phyloP scores from a whole-genome alignment of 2,329 filamentous ascomycete species.

The Teratosphaeria nubilosa region DNA sequence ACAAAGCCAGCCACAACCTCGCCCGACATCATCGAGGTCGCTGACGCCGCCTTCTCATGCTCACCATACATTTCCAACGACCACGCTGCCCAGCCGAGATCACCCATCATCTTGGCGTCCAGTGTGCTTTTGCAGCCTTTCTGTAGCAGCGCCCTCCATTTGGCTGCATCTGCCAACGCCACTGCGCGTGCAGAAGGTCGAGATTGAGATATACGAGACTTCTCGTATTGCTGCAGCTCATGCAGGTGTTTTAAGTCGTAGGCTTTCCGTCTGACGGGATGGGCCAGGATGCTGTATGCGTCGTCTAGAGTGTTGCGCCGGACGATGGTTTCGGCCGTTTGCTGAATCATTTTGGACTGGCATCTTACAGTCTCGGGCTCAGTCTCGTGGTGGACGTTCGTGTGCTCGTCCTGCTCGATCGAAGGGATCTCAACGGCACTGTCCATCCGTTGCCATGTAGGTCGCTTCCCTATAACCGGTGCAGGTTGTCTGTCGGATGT shows the following conservation, averaged over 20 bases:
- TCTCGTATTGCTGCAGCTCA: conserved; percentile 1
- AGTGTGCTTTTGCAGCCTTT: background rate
- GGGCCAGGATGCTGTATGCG: conserved; percentile 1
- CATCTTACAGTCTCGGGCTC: background rate
- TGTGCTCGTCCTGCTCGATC: background rate
- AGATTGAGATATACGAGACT: background rate
- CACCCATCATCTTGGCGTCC: background rate
- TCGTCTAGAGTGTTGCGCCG: background rate
- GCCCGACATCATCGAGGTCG: background rate
- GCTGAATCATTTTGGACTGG: background rate
- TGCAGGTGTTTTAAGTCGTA: background rate
- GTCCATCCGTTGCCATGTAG: background rate
- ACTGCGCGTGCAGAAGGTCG: background rate
- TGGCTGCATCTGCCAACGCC: background rate
- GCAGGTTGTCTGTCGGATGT: background rate
- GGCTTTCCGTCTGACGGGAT: conserved; percentile 1
- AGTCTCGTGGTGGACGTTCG: background rate
- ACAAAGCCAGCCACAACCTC: background rate
- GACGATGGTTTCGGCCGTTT: background rate
- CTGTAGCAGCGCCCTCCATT: background rate
- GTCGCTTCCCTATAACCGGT: background rate
- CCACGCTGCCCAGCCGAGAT: background rate
- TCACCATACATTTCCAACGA: background rate
- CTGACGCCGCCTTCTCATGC: background rate
- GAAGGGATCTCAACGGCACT: background rate